Conservation (phyloP, 768 basidiomycete genomes). For the Fomitopsis pulvina region DNA sequence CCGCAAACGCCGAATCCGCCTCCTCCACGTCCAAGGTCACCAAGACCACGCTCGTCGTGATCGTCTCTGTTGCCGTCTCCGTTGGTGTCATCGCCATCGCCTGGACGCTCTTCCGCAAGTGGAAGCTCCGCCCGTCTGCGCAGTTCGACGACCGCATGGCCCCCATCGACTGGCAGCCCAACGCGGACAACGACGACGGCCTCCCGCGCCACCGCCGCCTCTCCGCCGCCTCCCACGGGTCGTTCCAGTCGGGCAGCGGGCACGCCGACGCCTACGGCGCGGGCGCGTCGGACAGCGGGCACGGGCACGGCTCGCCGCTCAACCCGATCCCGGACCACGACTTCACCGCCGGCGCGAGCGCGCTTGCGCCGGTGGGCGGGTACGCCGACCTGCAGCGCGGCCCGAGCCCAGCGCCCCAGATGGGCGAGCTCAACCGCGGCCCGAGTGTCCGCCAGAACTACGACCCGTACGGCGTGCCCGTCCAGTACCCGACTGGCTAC, state of each 20-base stretch:
- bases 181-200: constrained; percentile 37
- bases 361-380: constrained; percentile 64
- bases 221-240: constrained; percentile 51
- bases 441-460: constrained; percentile 45
- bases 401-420: constrained; percentile 59
- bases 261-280: constrained; percentile 23
- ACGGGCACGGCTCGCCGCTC: constrained; percentile 23
- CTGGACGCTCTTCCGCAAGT: constrained; percentile 91
- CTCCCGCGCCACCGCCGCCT: constrained; percentile 43
- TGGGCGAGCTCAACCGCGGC: constrained; percentile 47
- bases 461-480: constrained; percentile 49
- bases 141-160: constrained; percentile 80
- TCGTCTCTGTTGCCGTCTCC: constrained; percentile 65
- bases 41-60: constrained; percentile 43
- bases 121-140: constrained; percentile 79
- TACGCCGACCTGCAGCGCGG: constrained; percentile 81
- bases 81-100: constrained; percentile 64
- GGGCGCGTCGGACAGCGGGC: constrained; percentile 25
- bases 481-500: constrained; percentile 49
- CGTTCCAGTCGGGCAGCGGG: constrained; percentile 54
- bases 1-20: constrained; percentile 17
- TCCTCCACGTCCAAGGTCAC: constrained; percentile 31
- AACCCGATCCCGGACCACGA: constrained; percentile 64
- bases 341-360: constrained; percentile 57
- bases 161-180: constrained; percentile 87